Base-by-base conservation (phyloP, 169 alveolate species). In the Plasmodium gonderi region DNA sequence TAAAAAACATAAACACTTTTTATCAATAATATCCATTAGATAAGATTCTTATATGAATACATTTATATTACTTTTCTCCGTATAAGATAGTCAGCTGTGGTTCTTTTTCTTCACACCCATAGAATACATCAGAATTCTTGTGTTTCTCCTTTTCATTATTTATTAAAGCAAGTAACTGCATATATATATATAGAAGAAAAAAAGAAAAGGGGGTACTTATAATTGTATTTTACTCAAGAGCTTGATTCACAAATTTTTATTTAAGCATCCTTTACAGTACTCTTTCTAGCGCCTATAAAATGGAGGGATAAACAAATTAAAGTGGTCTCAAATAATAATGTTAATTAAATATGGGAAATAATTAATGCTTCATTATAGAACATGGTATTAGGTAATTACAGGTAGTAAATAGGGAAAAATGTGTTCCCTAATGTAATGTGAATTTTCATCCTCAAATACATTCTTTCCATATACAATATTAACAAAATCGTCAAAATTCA, bases 401-500 rank as follows among this genome's bases (percentile, higher is more conserved):
- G 92, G 92, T 40, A 85, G 11, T 85, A 85, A 76, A 51, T 45
- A 85, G 17, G 92, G 92, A 77, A 85, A 74, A 77, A 85, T 60
- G 38, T 40, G 11, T 49, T 85, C 85, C 47, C 45, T 85, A 75
- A 85, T 77, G 44, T 85, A 85, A 23, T 85, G 44, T 26, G 79
- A 74, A 65, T 85, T 85, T 75, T 75, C 92, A 85, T 85, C 92
- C 38, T 85, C 87, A 74, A 85, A 85, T 17, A 85, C 87, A 76
- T 85, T 51, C 47, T 85, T 75, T 85, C 85, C 92, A 51, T 85
- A 85, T 85, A 85, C n/a, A 60, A 26, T 65, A 60, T 85, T 47
- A 74, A 85, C 92, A 85, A 85, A 85, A 85, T 85, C 79, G 38
- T 85, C 92, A 85, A 85, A 85, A 85, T 85, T 85, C 92, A 85